These are phyloP conservation scores for Pleurostoma richardsiae DNA, from an alignment of 2,329 filamentous ascomycete species.

Conservation along the genomic window DNA sequence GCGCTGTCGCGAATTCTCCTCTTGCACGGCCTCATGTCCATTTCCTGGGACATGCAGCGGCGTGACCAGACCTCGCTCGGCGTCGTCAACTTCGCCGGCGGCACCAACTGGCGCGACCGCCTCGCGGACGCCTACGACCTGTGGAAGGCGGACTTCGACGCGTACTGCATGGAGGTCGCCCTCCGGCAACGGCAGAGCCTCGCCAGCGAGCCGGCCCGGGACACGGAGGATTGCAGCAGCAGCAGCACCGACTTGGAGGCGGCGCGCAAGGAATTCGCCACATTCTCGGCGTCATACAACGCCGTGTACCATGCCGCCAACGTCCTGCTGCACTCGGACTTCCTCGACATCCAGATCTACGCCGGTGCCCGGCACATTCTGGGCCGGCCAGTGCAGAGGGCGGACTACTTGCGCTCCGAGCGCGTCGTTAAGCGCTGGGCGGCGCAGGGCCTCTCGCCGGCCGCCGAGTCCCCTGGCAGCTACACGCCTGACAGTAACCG, in stretches of 20 bases:
- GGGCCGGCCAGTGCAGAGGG: slow-evolving; percentile 43
- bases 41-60: slow-evolving; percentile 57
- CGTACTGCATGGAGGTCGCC: slow-evolving; percentile 33
- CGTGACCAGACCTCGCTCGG: slow-evolving; percentile 57
- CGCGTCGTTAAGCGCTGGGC: slow-evolving; percentile 47
- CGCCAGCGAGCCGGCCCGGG: slow-evolving; percentile 7
- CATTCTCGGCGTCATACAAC: slow-evolving; percentile 43
- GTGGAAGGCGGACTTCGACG: slow-evolving; percentile 55
- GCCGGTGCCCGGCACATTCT: slow-evolving; percentile 56
- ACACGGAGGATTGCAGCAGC: slow-evolving; percentile 20
- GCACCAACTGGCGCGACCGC: slow-evolving; percentile 39
- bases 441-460: slow-evolving; percentile 8
- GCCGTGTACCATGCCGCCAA: slow-evolving; percentile 55
- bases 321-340: slow-evolving; percentile 50
- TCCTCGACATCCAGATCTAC: slow-evolving; percentile 58
- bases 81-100: slow-evolving; percentile 18
- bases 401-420: slow-evolving; percentile 45
- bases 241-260: slow-evolving; percentile 2
- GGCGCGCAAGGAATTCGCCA: slow-evolving; percentile 30
- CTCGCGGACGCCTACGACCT: slow-evolving; percentile 47
- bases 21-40: slow-evolving; percentile 57
- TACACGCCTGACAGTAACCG: slow-evolving; percentile 9
- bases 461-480: neutral
- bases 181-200: slow-evolving; percentile 3
- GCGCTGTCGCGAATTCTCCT: slow-evolving; percentile 47